Evolutionary conservation across 106 monocot species (phyloP).

Genomic region (Cymbidium sinense): DNA sequence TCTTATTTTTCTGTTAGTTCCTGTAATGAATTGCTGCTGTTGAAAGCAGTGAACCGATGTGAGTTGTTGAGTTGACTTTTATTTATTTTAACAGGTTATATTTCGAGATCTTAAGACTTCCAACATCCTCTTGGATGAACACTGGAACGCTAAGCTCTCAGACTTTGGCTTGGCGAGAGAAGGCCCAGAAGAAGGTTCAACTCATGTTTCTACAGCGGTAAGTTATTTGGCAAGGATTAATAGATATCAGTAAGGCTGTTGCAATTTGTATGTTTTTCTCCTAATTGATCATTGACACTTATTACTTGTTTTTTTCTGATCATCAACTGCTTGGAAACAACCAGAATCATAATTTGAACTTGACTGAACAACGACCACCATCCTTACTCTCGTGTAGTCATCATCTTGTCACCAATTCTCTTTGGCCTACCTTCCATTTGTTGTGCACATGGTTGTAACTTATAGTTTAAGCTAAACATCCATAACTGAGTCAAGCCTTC

Average conservation of each 20-base stretch:
- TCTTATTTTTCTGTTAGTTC: too few relatives aligned
- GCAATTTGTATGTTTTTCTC: background rate
- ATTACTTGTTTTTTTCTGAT: background rate
- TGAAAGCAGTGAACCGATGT: too few relatives aligned
- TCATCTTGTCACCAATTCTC: too few relatives aligned
- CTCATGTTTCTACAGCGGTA: slow-evolving; percentile 50
- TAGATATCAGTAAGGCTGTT: background rate
- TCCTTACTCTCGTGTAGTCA: too few relatives aligned
- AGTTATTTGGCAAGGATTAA: slow-evolving; percentile 2
- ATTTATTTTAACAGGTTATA: slow-evolving; percentile 33
- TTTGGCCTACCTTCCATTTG: too few relatives aligned
- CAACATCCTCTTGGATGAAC: slow-evolving; percentile 46
- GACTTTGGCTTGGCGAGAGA: slow-evolving; percentile 56
- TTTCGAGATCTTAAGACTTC: slow-evolving; percentile 59
- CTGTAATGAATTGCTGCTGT: too few relatives aligned
- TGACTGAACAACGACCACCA: too few relatives aligned
- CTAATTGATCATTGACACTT: background rate
- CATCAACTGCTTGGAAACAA: background rate
- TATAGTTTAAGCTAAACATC: too few relatives aligned
- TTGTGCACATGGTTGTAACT: too few relatives aligned
- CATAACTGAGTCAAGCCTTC: too few relatives aligned
- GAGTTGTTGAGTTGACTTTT: background rate
- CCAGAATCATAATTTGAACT: too few relatives aligned
- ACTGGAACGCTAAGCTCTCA: slow-evolving; percentile 57
- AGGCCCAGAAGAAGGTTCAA: slow-evolving; percentile 38